A percentile compares a stretch with the other conserved stretches of the same genome.
phyloP scores from a whole-genome alignment of 257 asterid species.

The Solanum etuberosum region DNA sequence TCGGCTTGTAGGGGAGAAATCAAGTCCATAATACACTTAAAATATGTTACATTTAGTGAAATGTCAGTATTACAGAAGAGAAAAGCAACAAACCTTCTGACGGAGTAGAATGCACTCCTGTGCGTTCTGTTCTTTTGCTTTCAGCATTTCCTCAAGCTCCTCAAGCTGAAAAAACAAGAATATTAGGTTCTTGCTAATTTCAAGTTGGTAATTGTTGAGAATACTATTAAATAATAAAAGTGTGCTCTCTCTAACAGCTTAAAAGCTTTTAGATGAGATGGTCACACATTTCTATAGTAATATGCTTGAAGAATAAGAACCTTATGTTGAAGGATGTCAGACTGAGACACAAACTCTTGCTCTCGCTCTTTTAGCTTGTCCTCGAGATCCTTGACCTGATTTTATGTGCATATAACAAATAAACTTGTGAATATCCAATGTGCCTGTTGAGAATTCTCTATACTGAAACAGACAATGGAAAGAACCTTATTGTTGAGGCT shows the following conservation, averaged over 20 bases:
- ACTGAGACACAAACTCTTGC: conserved; percentile 38
- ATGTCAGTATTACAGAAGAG: not conserved
- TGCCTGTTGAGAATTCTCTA: not conserved
- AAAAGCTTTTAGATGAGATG: not conserved
- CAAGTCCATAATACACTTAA: not conserved
- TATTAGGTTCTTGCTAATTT: not conserved
- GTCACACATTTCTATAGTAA: not conserved
- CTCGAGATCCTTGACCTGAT: conserved; percentile 77
- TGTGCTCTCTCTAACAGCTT: not conserved
- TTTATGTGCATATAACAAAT: not conserved
- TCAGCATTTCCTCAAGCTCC: conserved; percentile 48
- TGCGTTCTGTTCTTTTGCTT: conserved; percentile 37
- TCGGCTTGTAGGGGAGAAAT: not conserved
- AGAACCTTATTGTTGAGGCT: conserved; percentile 59
- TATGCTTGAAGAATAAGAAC: conserved; percentile 15
- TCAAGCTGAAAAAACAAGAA: conserved; percentile 36
- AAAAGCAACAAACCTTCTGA: conserved; percentile 33
- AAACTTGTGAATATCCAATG: not conserved
- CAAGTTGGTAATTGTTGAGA: not conserved
- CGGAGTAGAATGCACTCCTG: conserved; percentile 29
- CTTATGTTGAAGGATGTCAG: conserved; percentile 54
- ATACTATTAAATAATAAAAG: not conserved
- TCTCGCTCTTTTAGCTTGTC: conserved; percentile 49
- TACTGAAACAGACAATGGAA: not conserved
- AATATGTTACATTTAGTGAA: not conserved